These are phyloP conservation scores for Flaveria floridana DNA, from an alignment of 140 eudicot genomes.

Conservation along the genomic window DNA sequence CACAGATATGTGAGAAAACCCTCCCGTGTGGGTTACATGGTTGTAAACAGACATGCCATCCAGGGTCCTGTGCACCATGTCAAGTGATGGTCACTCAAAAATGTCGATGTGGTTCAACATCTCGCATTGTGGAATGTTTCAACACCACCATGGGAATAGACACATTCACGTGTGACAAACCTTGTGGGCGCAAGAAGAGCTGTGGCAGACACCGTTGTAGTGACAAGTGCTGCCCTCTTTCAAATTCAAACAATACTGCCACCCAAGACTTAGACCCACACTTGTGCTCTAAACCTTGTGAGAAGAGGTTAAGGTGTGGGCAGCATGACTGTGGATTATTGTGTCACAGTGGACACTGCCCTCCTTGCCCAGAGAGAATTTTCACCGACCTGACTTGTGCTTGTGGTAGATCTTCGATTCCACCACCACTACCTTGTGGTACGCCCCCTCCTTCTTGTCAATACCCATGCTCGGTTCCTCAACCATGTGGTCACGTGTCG, in stretches of 20 bases:
- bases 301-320: constrained; percentile 87
- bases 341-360: constrained; percentile 98
- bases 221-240: constrained; percentile 89
- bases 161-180: constrained; percentile 64
- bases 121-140: constrained; percentile 76
- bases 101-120: constrained; percentile 83
- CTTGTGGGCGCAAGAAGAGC: constrained; percentile 85
- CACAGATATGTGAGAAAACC: constrained; percentile 54
- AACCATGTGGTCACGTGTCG: constrained; percentile 84
- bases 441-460: constrained; percentile 94
- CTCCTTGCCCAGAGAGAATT: constrained; percentile 87
- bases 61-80: constrained; percentile 72
- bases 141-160: constrained; percentile 44
- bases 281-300: constrained; percentile 84
- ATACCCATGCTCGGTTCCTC: constrained; percentile 75
- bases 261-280: constrained; percentile 72
- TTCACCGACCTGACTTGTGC: constrained; percentile 86
- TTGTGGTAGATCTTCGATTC: constrained; percentile 86
- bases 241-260: constrained; percentile 40
- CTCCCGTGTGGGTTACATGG: constrained; percentile 70
- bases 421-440: constrained; percentile 96
- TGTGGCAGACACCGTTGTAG: constrained; percentile 97
- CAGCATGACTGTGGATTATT: constrained; percentile 76
- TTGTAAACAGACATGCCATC: constrained; percentile 69
- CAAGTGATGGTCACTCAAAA: constrained; percentile 65